Base-by-base conservation (phyloP, 208 protist species). In the Tetramitus jugosus region DNA sequence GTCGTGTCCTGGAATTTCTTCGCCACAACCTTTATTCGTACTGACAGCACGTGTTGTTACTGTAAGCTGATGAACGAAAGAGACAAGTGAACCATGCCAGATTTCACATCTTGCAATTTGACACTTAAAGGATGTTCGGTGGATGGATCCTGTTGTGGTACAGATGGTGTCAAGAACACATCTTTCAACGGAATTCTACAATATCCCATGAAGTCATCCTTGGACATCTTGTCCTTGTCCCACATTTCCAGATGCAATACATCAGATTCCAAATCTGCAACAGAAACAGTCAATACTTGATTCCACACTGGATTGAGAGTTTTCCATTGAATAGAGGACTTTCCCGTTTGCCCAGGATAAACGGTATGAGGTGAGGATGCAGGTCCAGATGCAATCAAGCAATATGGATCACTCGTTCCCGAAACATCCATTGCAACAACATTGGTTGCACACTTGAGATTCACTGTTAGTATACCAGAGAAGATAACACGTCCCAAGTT, bases 251-350 rank as follows among this genome's bases (percentile, higher is more conserved):
- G 7, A 33, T 72, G 65, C 1, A 72, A 52, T 49, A 72, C 42
- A 72, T 72, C 65, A 20, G 42, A 53, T 37, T 72, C 35, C 4
- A 53, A 37, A 52, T 53, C 13, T 7, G 3, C 14, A 3, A 72
- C 33, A 17, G 35, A 69, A 31, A 29, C 31, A 2, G 31, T 69
- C 1, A 72, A 37, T 46, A 23, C 37, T 53, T 72, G 29, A 53
- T 72, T 72, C 65, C 65, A 72, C 7, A 39, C 42, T 53, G 65
- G 65, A 72, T 72, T 72, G 2, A 72, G 35, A 39, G 65, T 72
- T 72, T 72, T 72, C 23, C n/a, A n/a, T n/a, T 69, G 49, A 26
- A 56, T 20, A 10, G 10, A 10, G 49, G 49, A 56, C 20, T 56
- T 56, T 10, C 10, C 49, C 20, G 20, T 20, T 20, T 56, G 49